Evolutionary conservation across 257 asterid species (phyloP).

Genomic region (Solanum clarkiae): DNA sequence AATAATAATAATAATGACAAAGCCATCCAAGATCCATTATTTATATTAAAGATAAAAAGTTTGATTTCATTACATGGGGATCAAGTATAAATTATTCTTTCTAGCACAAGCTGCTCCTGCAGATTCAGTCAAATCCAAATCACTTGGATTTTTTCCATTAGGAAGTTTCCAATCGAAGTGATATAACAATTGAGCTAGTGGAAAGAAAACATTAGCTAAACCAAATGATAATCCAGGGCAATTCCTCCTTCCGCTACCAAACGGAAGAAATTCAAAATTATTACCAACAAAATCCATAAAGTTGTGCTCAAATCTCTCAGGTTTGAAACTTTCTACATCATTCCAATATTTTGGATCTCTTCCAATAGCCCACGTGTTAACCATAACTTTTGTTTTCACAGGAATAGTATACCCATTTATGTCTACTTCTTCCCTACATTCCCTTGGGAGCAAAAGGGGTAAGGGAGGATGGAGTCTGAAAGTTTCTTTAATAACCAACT

Average conservation of each 20-base stretch:
- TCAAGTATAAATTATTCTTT: neutral
- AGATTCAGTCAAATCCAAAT: neutral
- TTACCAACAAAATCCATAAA: neutral
- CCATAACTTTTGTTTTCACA: neutral
- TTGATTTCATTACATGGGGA: neutral
- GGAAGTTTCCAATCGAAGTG: neutral
- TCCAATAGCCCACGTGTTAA: slow-evolving; percentile 3
- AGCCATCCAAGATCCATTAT: too few relatives aligned
- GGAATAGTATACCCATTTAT: neutral
- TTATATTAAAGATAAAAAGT: too few relatives aligned
- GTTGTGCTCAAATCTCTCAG: neutral
- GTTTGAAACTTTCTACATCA: neutral
- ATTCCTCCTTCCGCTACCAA: neutral
- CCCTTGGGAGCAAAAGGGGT: neutral
- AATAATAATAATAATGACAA: too few relatives aligned
- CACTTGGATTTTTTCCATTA: neutral
- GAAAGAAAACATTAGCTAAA: neutral
- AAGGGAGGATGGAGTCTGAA: neutral
- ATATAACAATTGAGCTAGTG: neutral
- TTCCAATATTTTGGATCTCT: neutral
- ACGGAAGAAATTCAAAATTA: neutral
- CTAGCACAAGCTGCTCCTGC: neutral
- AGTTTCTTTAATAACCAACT: slow-evolving; percentile 1
- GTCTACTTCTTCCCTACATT: neutral
- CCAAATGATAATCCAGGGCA: neutral